Percentiles rank a stretch among this genome's conserved stretches.
Evolutionary conservation across 1,139 yeast genomes (phyloP).

Genomic region (Geotrichum bryndzae): DNA sequence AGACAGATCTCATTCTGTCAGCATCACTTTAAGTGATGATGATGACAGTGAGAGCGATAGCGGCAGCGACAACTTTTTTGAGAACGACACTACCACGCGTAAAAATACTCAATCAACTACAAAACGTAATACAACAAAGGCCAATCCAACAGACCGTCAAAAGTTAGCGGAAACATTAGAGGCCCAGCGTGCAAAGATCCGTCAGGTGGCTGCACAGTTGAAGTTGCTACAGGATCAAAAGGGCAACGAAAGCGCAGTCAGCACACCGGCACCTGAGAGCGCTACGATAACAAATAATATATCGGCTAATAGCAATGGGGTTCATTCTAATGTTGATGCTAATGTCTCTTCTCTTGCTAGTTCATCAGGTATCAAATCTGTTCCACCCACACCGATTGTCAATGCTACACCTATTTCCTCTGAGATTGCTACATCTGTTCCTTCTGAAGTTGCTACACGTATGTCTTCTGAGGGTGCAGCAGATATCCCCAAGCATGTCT

Average conservation of each 20-base stretch:
- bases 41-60: neutral
- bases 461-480: neutral
- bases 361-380: neutral
- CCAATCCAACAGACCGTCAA: neutral
- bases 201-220: conserved; percentile 8
- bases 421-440: neutral
- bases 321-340: neutral
- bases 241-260: neutral
- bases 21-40: conserved; percentile 4
- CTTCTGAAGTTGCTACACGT: neutral
- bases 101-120: neutral
- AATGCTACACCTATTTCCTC: neutral
- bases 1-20: conserved; percentile 12
- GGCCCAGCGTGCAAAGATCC: conserved; percentile 9
- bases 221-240: conserved; percentile 5
- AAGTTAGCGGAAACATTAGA: conserved; percentile 1
- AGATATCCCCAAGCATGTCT: neutral
- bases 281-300: neutral
- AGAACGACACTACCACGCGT: neutral
- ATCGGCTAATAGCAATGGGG: neutral
- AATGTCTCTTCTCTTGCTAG: neutral
- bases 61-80: neutral
- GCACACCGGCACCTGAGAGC: neutral
- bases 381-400: neutral
- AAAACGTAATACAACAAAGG: neutral